Base-by-base conservation (phyloP, 345 rosid species). In the Melaleuca quinquenervia region DNA sequence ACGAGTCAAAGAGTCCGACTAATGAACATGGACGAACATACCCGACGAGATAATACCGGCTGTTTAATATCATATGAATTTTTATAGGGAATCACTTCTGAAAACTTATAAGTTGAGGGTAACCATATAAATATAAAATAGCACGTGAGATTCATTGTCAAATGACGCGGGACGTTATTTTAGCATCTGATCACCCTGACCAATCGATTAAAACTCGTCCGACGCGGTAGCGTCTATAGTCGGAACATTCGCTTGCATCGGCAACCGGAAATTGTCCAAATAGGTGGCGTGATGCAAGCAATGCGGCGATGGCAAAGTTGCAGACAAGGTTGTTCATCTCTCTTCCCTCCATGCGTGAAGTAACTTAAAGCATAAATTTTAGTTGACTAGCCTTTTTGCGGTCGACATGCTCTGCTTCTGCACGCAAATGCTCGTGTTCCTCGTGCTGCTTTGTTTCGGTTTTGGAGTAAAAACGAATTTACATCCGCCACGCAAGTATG, bases 171-270 rank as follows among this genome's bases (percentile, higher is more conserved):
- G n/a, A n/a, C n/a, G 41, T 41, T 41, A 41, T 41, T 41, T 41
- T 41, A 41, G 41, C 41, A 41, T 41, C 41, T 4, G 21, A 15
- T 5, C 53, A 52, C 14, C 14, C 7, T 51, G 13, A 13, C 6
- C 6, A 6, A 52, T 15, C 16, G 6, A 52, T 51, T 51, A 15
- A 52, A 15, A 52, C 20, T 52, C 6, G 7, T 52, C 7, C 0
- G 6, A 52, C 14, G 18, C 0, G 3, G 32, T 32, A 7, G 11
- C 16, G 6, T 8, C 0, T 4, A 1, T 2, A 8, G 32, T 16
- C 5, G 76, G 16, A 8, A 32, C 8, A 8, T 32, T 9, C 76
- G 9, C 26, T 24, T 5, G 0, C 1, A 1, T 18, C 2, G 7
- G 13, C n/a, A 1, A 1, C 18, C 32, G 70, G 9, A 12, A 6